phyloP scores from a whole-genome alignment of 495 filamentous ascomycete species.

The Xylaria scruposa region DNA sequence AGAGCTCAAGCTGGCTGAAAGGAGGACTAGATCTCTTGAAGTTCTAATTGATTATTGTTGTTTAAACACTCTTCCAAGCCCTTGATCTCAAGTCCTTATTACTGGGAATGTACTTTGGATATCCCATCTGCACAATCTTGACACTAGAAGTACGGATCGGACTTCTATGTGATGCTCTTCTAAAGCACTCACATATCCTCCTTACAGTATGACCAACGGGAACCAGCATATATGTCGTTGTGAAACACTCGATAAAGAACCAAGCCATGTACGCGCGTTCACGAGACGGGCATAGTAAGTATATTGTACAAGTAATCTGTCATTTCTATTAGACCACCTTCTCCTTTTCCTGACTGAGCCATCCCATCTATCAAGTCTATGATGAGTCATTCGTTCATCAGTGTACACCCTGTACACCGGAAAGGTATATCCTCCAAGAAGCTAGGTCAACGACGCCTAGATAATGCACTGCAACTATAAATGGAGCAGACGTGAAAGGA shows the following conservation, averaged over 20 bases:
- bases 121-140: too few relatives aligned
- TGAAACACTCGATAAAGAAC: neutral
- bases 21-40: too few relatives aligned
- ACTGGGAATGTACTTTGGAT: too few relatives aligned
- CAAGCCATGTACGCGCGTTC: neutral
- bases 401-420: constrained; percentile 23
- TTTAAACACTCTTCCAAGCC: too few relatives aligned
- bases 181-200: too few relatives aligned
- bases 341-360: constrained; percentile 7
- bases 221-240: neutral
- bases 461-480: constrained; percentile 15
- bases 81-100: too few relatives aligned
- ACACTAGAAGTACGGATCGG: neutral
- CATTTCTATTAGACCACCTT: constrained; percentile 3
- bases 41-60: too few relatives aligned
- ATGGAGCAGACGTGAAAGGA: constrained; percentile 23
- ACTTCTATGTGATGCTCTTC: neutral
- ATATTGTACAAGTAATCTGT: constrained; percentile 2
- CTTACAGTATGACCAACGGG: neutral
- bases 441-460: constrained; percentile 16
- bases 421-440: constrained; percentile 28
- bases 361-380: constrained; percentile 25
- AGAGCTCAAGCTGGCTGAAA: too few relatives aligned
- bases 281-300: neutral
- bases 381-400: constrained; percentile 15